Evolutionary conservation across 2,329 filamentous ascomycete species (phyloP).

Genomic region (Botrytis porri): DNA sequence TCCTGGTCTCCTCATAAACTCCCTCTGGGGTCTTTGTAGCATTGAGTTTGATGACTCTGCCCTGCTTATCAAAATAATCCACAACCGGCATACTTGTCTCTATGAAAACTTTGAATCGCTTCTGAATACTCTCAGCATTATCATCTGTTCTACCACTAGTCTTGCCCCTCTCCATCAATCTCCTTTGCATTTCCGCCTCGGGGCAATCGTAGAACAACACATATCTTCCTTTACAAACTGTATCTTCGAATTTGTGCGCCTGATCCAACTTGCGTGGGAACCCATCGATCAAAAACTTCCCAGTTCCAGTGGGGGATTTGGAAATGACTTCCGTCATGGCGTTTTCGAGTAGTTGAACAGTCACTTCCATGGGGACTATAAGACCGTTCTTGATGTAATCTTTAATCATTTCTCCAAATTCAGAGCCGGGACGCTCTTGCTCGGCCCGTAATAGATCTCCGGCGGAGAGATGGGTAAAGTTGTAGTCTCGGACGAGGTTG

Average conservation of each 20-base stretch:
- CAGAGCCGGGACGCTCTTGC: conserved; percentile 78
- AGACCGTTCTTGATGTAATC: conserved; percentile 89
- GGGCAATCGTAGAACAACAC: conserved; percentile 95
- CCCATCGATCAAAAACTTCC: conserved; percentile 74
- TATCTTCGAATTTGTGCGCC: conserved; percentile 87
- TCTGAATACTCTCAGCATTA: conserved; percentile 92
- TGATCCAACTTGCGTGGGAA: conserved; percentile 98
- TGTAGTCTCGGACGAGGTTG: conserved; percentile 80
- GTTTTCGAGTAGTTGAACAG: conserved; percentile 88
- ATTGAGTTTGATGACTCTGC: conserved; percentile 75
- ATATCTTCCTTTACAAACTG: conserved; percentile 77
- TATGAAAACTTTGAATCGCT: conserved; percentile 90
- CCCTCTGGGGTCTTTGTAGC: conserved; percentile 65
- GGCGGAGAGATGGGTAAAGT: conserved; percentile 89
- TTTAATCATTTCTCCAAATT: conserved; percentile 92
- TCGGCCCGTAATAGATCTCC: conserved; percentile 92
- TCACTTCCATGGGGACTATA: conserved; percentile 99
- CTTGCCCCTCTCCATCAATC: conserved; percentile 22
- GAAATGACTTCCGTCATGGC: conserved; percentile 74
- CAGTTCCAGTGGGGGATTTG: conserved; percentile 49
- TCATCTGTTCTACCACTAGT: conserved; percentile 77
- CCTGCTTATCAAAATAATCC: conserved; percentile 72
- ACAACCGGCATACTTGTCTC: conserved; percentile 98
- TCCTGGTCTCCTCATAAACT: conserved; percentile 54
- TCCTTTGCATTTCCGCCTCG: conserved; percentile 71